Base-by-base conservation (phyloP, 768 basidiomycete species). In the Amanita brunnescens region DNA sequence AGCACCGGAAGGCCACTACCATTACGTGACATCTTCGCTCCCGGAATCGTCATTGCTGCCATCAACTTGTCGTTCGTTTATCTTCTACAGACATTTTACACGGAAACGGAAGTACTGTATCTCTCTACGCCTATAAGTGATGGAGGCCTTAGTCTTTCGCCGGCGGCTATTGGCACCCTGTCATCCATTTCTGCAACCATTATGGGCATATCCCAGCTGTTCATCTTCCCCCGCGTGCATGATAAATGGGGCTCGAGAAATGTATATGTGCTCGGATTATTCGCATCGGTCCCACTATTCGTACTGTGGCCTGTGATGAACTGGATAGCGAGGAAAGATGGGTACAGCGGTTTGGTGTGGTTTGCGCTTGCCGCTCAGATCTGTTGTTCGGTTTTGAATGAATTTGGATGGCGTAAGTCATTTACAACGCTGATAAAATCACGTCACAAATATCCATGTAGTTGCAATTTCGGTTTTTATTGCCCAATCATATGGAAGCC, bases 131-230 rank as follows among this genome's bases (percentile, higher is more conserved):
- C n/a, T n/a, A n/a, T n/a, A n/a, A n/a, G n/a, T n/a, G n/a, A n/a
- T n/a, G n/a, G n/a, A n/a, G n/a, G n/a, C n/a, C 85, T 16, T 83
- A 85, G 63, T 72, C 76, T 52, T 73, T 16, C 83, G 21, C 39
- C 39, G 9, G 14, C 86, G 2, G 65, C 74, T 7, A 87, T 86
- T 33, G 85, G 85, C 6, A 66, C 67, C 18, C 75, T 83, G 47
- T 67, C 84, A 8, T 71, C 74, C 2, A 40, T 64, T 2, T 78
- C 68, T 54, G 82, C 81, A 5, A 57, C 80, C 20, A 54, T 75
- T 32, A 81, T 78, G 50, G 82, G 81, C 0, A 10, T 75, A 21
- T 63, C 80, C 59, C 80, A 83, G 58, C 59, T 79, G 16, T 68
- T 76, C 53, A 72, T 72, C 64, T 85, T 81, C n/a, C n/a, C n/a